Evolutionary conservation across 164 flowering plant species (phyloP).

Genomic region (Pachysandra terminalis): DNA sequence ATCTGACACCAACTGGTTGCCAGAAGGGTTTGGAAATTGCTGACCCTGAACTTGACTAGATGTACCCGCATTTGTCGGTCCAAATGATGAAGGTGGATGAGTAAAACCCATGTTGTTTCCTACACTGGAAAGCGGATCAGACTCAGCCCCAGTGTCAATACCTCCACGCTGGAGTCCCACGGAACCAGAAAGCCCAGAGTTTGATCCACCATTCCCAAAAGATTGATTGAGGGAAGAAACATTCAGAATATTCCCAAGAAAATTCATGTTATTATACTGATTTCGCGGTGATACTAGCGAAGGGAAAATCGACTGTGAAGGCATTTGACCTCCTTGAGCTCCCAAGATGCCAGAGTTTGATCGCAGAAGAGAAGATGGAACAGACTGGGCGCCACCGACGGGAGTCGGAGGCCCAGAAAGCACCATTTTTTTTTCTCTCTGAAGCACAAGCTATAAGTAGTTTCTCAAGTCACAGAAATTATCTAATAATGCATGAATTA

Average conservation of each 20-base stretch:
- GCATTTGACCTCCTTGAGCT: conserved; percentile 59
- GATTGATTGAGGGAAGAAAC: conserved; percentile 72
- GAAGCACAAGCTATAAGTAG: background rate
- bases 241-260: conserved; percentile 69
- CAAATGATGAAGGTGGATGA: conserved; percentile 43
- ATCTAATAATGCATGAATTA: conserved; percentile 10
- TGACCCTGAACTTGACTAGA: conserved; percentile 69
- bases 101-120: conserved; percentile 67
- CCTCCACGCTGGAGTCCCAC: conserved; percentile 59
- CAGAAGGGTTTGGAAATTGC: conserved; percentile 50
- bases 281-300: conserved; percentile 63
- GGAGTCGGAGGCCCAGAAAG: conserved; percentile 49
- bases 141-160: conserved; percentile 65
- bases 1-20: conserved; percentile 54
- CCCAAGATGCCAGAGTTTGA: conserved; percentile 49
- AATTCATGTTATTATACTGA: conserved; percentile 55
- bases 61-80: conserved; percentile 35
- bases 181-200: conserved; percentile 51
- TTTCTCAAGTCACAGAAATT: background rate
- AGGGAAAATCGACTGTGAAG: conserved; percentile 58
- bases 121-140: conserved; percentile 68
- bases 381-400: conserved; percentile 37
- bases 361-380: conserved; percentile 32
- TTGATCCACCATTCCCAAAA: conserved; percentile 69
- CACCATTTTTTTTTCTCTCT: conserved; percentile 24